phyloP scores from a whole-genome alignment of 108 stramenopile species.

The Nannochloropsis granulata region DNA sequence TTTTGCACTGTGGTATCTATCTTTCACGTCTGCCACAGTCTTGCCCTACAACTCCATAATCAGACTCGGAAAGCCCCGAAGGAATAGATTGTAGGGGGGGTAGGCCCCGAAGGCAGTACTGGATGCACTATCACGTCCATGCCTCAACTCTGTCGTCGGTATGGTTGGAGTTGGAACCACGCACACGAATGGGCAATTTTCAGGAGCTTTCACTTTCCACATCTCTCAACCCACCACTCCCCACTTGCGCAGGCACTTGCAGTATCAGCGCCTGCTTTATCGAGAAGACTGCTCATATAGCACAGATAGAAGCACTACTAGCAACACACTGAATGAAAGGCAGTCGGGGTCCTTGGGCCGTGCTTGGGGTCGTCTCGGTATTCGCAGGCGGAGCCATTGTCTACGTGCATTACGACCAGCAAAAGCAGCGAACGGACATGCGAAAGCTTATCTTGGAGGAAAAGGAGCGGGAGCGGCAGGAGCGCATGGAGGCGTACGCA shows the following conservation, averaged over 20 bases:
- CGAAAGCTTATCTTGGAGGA: neutral
- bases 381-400: neutral
- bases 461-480: neutral
- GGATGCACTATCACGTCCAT: too few species aligned
- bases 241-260: neutral
- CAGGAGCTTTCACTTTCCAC: neutral
- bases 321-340: neutral
- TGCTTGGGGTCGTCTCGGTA: neutral
- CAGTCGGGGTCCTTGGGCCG: neutral
- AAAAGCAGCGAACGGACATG: neutral
- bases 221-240: neutral
- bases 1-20: too few species aligned
- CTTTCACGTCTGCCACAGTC: too few species aligned
- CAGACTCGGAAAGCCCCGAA: too few species aligned
- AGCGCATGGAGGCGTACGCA: neutral
- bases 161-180: neutral
- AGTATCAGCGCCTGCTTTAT: neutral
- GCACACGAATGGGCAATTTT: neutral
- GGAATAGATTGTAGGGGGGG: too few species aligned
- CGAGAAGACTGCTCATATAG: too few species aligned
- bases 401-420: neutral
- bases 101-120: too few species aligned
- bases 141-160: too few species aligned
- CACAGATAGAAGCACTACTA: neutral
- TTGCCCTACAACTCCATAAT: too few species aligned